Percentiles rank a stretch among this genome's conserved stretches.
Evolutionary conservation across 2,329 filamentous ascomycete genomes (phyloP).

Genomic region (Tympanopsis confertula): DNA sequence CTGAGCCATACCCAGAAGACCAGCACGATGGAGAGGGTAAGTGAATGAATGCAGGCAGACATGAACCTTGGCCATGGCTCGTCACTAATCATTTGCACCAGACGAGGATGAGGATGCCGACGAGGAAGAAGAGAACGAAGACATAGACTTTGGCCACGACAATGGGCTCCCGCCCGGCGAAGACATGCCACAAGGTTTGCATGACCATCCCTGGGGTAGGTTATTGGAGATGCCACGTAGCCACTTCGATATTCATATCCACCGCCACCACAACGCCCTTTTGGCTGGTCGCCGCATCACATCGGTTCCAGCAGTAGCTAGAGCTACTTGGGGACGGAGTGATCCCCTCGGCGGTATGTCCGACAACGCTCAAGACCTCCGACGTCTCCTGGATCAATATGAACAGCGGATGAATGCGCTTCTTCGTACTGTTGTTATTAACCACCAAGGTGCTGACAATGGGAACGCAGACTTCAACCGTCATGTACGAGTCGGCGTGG

Average conservation of each 20-base stretch:
- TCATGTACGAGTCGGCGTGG: constrained; percentile 27
- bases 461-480: constrained; percentile 9
- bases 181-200: no score
- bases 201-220: no score
- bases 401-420: constrained; percentile 3
- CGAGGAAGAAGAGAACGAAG: constrained; percentile 55
- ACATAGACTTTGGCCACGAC: constrained; percentile 49
- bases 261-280: constrained; percentile 38
- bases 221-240: no score
- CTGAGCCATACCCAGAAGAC: constrained; percentile 20
- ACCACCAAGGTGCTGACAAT: constrained; percentile 12
- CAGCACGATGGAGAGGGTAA: constrained; percentile 15
- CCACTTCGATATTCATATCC: constrained; percentile 26
- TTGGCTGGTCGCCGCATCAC: constrained; percentile 43
- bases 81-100: constrained; percentile 4
- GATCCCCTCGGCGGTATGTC: constrained; percentile 39
- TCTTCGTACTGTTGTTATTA: constrained; percentile 3
- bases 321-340: constrained; percentile 44
- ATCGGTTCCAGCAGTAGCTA: constrained; percentile 39
- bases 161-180: constrained; percentile 16
- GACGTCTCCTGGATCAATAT: constrained; percentile 4
- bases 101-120: constrained; percentile 56
- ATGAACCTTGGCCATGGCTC: not conserved
- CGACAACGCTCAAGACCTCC: no score
- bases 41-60: not conserved